phyloP scores from a whole-genome alignment of 2,329 filamentous ascomycete species.

The Xylariaceae sp. region DNA sequence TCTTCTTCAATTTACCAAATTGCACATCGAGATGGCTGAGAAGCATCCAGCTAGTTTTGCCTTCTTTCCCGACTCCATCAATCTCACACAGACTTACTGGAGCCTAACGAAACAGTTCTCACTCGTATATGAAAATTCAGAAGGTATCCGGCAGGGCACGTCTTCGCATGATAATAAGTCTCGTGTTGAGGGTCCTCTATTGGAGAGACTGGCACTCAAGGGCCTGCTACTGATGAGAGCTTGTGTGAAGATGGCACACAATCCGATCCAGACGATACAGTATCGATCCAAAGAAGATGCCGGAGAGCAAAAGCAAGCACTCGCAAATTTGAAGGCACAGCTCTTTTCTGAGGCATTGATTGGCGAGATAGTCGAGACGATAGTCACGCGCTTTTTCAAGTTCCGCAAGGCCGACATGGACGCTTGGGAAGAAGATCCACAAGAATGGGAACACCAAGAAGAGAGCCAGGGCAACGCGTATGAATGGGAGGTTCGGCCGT shows the following conservation, averaged over 20 bases:
- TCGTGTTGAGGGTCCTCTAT: conserved; percentile 57
- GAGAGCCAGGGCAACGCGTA: conserved; percentile 80
- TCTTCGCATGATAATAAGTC: conserved; percentile 40
- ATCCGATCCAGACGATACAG: conserved; percentile 76
- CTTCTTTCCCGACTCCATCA: conserved; percentile 72
- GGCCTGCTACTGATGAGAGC: conserved; percentile 77
- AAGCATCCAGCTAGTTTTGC: conserved; percentile 79
- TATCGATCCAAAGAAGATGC: conserved; percentile 73
- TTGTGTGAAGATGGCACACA: conserved; percentile 81
- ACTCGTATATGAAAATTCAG: conserved; percentile 63
- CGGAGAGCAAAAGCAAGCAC: conserved; percentile 68
- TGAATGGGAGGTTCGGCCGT: conserved; percentile 89
- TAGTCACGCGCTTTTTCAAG: conserved; percentile 84
- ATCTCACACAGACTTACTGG: conserved; percentile 82
- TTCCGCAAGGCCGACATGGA: conserved; percentile 81
- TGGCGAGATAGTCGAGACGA: conserved; percentile 73
- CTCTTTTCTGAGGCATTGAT: conserved; percentile 76
- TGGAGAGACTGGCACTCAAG: conserved; percentile 78
- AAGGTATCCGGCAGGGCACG: conserved; percentile 47
- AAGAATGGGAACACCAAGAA: conserved; percentile 92
- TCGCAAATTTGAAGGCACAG: conserved; percentile 64
- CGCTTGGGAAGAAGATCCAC: conserved; percentile 90
- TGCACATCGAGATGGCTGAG: conserved; percentile 83
- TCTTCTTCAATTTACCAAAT: conserved; percentile 82
- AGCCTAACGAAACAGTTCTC: conserved; percentile 72